phyloP scores from a whole-genome alignment of 352 stramenopile species.

The Sclerospora graminicola region DNA sequence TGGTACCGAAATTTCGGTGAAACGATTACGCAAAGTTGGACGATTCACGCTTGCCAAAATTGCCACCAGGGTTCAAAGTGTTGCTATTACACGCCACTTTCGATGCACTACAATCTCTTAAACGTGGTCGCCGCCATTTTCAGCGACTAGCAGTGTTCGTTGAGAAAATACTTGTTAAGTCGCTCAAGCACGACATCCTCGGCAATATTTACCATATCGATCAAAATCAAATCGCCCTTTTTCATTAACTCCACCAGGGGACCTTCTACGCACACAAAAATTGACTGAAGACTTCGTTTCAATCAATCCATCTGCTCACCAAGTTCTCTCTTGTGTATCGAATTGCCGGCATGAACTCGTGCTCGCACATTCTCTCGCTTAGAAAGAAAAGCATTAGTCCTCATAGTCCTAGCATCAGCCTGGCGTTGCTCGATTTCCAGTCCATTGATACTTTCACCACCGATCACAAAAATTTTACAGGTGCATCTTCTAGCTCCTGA shows the following conservation, averaged over 20 bases:
- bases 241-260: conserved; percentile 96
- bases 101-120: conserved; percentile 82
- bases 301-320: conserved; percentile 43
- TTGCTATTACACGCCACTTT: conserved; percentile 97
- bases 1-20: conserved; percentile 99
- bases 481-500: conserved; percentile 33
- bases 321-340: conserved; percentile 8
- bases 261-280: conserved; percentile 99
- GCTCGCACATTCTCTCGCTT: conserved; percentile 23
- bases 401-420: conserved; percentile 11
- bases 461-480: conserved; percentile 31
- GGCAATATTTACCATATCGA: conserved; percentile 99
- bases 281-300: conserved; percentile 69
- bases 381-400: conserved; percentile 18
- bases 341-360: conserved; percentile 8
- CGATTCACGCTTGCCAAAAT: conserved; percentile 99
- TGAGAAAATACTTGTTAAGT: conserved; percentile 98
- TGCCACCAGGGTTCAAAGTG: conserved; percentile 99
- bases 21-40: conserved; percentile 98
- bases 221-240: conserved; percentile 94
- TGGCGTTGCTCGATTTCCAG: conserved; percentile 13
- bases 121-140: conserved; percentile 94
- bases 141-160: conserved; percentile 96
- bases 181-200: conserved; percentile 99
- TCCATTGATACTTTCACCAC: conserved; percentile 10